Base-by-base conservation (phyloP, 768 basidiomycete species). In the Collybia mongolica region DNA sequence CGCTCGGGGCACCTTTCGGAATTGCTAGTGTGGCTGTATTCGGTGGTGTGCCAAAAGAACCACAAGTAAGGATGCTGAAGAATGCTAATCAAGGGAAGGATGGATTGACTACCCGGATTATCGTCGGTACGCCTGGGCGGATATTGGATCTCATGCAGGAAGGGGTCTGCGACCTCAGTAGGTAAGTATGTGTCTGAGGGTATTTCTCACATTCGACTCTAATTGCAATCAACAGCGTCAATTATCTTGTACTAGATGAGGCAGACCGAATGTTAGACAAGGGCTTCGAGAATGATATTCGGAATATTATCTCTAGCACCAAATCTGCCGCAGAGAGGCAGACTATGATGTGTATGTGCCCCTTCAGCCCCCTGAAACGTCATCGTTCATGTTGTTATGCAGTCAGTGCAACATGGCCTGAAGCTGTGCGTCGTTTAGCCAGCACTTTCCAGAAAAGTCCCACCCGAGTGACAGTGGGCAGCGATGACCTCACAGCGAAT, bases 341-440 rank as follows among this genome's bases (percentile, higher is more conserved):
- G 71, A 96, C 92, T 6, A 84, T 94, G 78, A 94, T 95, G 93
- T 95, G 91, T 94, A 65, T 57, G 90, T 79, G 18, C 22, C 19
- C 49, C 39, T 44, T 22, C n/a, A 39, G n/a, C 44, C 44, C 48
- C 18, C 48, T 41, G 28, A 41, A 39, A 46, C 52, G 19, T 23
- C 35, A 22, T 32, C 43, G n/a, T 39, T 43, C 44, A 28, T 18
- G 26, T 51, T 44, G 28, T 20, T 24, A 15, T 46, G 43, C 57
- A 95, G 93, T 98, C 74, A 97, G 93, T 45, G 97, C 97, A 7
- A 99, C 97, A 6, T 99, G 97, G 97, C 97, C 97, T 0, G 93
- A 96, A 60, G 84, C 90, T 9, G 95, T 99, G 19, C 81, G 95
- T 46, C 76, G 88, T 51, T 76, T 99, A 32, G 97, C 97, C 0